Evolutionary conservation across 495 filamentous ascomycete genomes (phyloP), one percentile per base, ranked within the genome.

Genomic region (Clavariopsis aquatica): DNA sequence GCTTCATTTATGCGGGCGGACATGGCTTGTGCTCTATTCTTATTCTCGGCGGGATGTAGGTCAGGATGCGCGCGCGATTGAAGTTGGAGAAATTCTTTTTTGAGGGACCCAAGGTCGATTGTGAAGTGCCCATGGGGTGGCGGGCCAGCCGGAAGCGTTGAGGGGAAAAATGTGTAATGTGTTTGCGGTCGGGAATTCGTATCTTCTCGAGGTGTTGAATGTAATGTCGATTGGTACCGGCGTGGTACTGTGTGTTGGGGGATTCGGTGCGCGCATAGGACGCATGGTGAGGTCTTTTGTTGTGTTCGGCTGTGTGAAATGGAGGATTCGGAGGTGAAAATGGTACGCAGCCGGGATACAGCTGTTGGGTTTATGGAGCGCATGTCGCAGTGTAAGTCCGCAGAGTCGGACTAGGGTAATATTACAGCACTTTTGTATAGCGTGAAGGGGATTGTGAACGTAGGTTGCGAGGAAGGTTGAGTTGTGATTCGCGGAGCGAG

Each of bases 141-240:
- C 0, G 92, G 88, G 34, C 94, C 94, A 0, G 67, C n/a, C 13
- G 93, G 85, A 17, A 97, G 81, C 15, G 91, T 91, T 13, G 80
- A 69, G 6, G 92, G 91, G 81, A 98, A 98, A 76, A 98, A 85
- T 45, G 87, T 84, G 83, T 97, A 98, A 82, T 91, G 79, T 62
- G 84, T 87, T 49, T 75, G 66, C 6, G 76, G 72, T 31, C 49
- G 52, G 5, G 28, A 41, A 27, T 43, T 59, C 46, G 49, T 58
- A 49, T 59, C 49, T 56, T 49, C 57, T 46, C 26, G 24, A 9
- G 46, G 17, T 36, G 17, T 23, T 10, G 43, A 28, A 7, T 27
- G 49, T 45, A n/a, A 31, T 47, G 60, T 59, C 23, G 66, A 52
- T 55, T 53, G 62, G 26, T 45, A 22, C 17, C 62, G 52, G 17